Conservation (phyloP, 2,329 filamentous ascomycete species). For the Phialophora chinensis region DNA sequence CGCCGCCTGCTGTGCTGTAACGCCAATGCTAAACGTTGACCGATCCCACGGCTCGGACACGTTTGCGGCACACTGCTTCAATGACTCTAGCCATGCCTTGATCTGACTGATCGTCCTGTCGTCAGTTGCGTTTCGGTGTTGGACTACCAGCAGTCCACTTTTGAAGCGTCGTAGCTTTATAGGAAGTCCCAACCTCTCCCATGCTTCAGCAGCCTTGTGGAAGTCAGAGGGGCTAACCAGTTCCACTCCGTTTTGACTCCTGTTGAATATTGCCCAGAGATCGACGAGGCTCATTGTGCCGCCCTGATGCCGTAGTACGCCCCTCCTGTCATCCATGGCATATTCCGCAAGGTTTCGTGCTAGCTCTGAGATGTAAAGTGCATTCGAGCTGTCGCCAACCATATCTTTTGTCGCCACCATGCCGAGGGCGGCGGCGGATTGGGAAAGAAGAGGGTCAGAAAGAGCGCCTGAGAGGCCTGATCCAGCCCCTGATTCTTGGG, state of each 20-base stretch:
- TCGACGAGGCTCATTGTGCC: constrained; percentile 91
- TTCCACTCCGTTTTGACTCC: constrained; percentile 89
- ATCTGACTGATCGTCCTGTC: constrained; percentile 83
- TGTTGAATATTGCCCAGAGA: constrained; percentile 93
- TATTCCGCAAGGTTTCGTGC: constrained; percentile 87
- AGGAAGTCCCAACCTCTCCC: constrained; percentile 85
- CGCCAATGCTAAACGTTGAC: constrained; percentile 77
- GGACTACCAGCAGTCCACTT: constrained; percentile 92
- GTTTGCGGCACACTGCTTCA: constrained; percentile 63
- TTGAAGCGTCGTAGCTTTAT: constrained; percentile 87
- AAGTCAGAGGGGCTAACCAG: constrained; percentile 91
- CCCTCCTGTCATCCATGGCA: constrained; percentile 80
- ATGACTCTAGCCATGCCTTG: constrained; percentile 75
- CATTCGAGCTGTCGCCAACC: constrained; percentile 77
- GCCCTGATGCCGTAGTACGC: constrained; percentile 77
- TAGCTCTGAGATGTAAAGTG: constrained; percentile 86
- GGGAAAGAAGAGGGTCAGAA: constrained; percentile 76
- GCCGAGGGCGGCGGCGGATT: constrained; percentile 82
- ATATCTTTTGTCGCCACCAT: constrained; percentile 96
- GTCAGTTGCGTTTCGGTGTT: constrained; percentile 85
- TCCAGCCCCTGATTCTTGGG: constrained; percentile 67
- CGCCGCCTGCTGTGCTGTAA: constrained; percentile 87
- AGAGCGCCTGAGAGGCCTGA: constrained; percentile 59
- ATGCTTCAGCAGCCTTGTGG: constrained; percentile 83
- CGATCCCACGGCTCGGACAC: constrained; percentile 72